Evolutionary conservation across 352 stramenopile species (phyloP), one percentile per base, ranked within the genome.

Genomic region (Pythium monospermum): DNA sequence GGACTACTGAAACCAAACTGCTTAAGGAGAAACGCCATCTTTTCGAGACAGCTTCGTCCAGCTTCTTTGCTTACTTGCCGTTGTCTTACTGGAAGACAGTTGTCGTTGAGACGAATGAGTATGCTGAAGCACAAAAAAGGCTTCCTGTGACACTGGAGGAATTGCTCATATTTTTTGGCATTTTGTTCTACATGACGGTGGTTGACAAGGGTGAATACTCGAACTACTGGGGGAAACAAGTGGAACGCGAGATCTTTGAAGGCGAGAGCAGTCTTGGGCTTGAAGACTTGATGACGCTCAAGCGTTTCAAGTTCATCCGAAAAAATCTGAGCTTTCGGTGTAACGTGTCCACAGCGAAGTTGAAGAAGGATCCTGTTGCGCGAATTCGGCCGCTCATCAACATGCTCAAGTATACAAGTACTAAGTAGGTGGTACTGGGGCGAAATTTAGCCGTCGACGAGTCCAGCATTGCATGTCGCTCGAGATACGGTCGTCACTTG

Each of bases 211-310:
- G 63, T 2, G 55, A 66, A 28, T 61, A 61, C 19, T 21, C 50
- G 1, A 70, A 70, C 46, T 66, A 71, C 39, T 69, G 59, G 59
- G 58, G 42, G 0, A 41, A 61, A 10, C 64, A 73, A 39, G n/a
- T 46, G 1, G 57, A 67, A 44, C 33, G 59, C 25, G 6, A 2
- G 12, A 57, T 66, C 21, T 44, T 64, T n/a, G 28, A 27, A 0
- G 45, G 18, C 5, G 49, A n/a, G n/a, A n/a, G 1, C 2, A 13
- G 19, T 2, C 37, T 16, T 12, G 18, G 39, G 1, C 40, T 67
- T 0, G 59, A 69, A n/a, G 15, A 18, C 0, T 22, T 66, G 0
- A 69, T 73, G 64, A 1, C 40, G 1, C 28, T 69, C 12, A 36
- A 12, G 0, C 22, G 64, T 25, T 73, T 64, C 60, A 56, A 69